These are phyloP conservation scores for Paspalum notatum DNA, from an alignment of 176 grass and related monocot genomes.

Conservation along the genomic window DNA sequence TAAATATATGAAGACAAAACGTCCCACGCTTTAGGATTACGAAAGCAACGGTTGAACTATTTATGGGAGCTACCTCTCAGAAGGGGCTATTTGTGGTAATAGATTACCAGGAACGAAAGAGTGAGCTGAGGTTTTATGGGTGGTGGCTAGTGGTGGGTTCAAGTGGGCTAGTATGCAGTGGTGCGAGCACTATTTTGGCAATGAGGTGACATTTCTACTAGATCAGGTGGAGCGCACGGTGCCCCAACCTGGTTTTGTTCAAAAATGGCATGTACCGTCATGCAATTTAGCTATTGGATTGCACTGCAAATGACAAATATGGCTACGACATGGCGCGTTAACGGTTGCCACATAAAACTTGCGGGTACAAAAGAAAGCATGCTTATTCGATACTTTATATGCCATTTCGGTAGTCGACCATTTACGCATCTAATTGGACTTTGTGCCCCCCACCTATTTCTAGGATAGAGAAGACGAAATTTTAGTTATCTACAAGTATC, in stretches of 20 bases:
- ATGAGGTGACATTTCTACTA: neutral
- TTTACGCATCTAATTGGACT: neutral
- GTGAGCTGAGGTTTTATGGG: neutral
- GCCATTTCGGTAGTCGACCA: neutral
- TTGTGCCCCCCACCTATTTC: too few relatives aligned
- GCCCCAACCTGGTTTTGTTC: neutral
- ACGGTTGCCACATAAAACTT: neutral
- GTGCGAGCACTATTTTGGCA: neutral
- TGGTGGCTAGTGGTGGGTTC: neutral
- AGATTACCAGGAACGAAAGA: too few relatives aligned
- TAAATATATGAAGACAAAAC: neutral
- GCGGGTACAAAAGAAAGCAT: neutral
- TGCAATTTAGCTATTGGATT: neutral
- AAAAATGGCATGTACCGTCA: neutral
- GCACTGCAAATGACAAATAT: too few relatives aligned
- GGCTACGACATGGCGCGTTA: neutral
- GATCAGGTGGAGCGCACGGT: neutral
- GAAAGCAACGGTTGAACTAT: neutral
- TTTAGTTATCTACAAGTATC: too few relatives aligned
- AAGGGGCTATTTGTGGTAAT: neutral
- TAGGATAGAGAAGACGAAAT: too few relatives aligned
- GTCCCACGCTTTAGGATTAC: neutral
- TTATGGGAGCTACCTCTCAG: neutral
- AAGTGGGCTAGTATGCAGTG: neutral
- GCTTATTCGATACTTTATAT: neutral